Base-by-base conservation (phyloP, 352 stramenopile genomes). In the Phytophthora pistaciae region DNA sequence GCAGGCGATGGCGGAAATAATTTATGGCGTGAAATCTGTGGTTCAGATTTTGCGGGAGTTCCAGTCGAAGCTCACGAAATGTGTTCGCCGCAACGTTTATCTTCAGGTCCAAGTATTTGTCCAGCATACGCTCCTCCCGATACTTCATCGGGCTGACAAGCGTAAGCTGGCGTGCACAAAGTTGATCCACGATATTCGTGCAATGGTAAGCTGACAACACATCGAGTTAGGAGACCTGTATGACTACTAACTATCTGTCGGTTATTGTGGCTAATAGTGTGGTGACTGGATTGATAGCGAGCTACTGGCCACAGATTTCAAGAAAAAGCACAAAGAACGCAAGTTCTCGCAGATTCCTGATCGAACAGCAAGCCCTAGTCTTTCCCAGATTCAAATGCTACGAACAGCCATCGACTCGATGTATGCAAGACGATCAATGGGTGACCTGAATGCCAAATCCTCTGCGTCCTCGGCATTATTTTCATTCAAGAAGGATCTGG, bases 141-240 rank as follows among this genome's bases (percentile, higher is more conserved):
- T 96, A 29, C 66, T 97, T 0, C 91, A 97, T 66, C 72, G 89
- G 60, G 83, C 91, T 13, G 88, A 97, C 65, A 97, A 97, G 68
- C 88, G 92, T 8, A 94, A 92, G 25, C 58, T 92, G 2, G 67
- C 71, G 5, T 91, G 90, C 61, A 72, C 86, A 4, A 91, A 85
- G 48, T 56, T 84, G 3, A 68, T 97, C 18, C 85, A 96, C 40
- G 86, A 97, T 33, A 70, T 95, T 52, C 79, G 87, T 27, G 58
- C 83, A 33, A 77, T 87, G 58, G 88, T 95, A 70, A 59, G 78
- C 67, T 48, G 16, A 21, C 10, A 36, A 36, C 31, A 36, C 27
- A 7, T 54, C n/a, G 20, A n/a, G 20, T 16, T 18, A 52, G 8
- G 9, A 54, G 3, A 54, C 20, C 21, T 14, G 20, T 14, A 29